A percentile compares a stretch with the other conserved stretches of the same genome.
Evolutionary conservation across 2,329 filamentous ascomycete species (phyloP).

Genomic region (Volutella citrinella): DNA sequence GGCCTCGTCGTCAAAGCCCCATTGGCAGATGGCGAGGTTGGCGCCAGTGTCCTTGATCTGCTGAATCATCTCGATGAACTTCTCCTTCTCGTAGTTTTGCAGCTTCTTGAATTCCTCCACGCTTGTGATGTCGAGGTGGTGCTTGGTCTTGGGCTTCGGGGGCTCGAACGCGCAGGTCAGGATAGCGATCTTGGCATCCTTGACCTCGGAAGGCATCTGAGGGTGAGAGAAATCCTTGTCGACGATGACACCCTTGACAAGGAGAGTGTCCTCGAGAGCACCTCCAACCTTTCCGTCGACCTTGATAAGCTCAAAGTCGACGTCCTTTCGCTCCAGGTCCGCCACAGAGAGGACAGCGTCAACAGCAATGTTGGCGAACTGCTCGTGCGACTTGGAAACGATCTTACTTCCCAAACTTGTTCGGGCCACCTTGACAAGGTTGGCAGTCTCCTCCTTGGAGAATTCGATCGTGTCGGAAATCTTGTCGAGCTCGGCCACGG

Average conservation of each 20-base stretch:
- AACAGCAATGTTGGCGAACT: constrained; percentile 95
- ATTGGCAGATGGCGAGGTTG: constrained; percentile 97
- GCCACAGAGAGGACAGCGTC: constrained; percentile 96
- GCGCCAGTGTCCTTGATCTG: constrained; percentile 97
- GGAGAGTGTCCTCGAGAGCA: constrained; percentile 83
- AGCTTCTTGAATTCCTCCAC: constrained; percentile 99
- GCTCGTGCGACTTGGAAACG: constrained; percentile 96
- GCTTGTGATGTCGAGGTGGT: constrained; percentile 95
- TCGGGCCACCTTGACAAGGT: constrained; percentile 90
- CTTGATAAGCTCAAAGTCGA: constrained; percentile 99
- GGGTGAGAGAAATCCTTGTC: constrained; percentile 99
- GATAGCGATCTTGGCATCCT: constrained; percentile 95
- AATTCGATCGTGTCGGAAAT: constrained; percentile 93
- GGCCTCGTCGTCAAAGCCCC: constrained; percentile 98
- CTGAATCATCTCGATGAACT: constrained; percentile 98
- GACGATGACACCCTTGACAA: constrained; percentile 97
- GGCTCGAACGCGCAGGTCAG: constrained; percentile 97
- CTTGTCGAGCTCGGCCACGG: constrained; percentile 84
- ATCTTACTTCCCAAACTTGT: constrained; percentile 98
- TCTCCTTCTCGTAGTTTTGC: constrained; percentile 91
- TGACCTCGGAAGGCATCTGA: constrained; percentile 95
- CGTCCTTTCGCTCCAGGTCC: constrained; percentile 92
- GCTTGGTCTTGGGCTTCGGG: constrained; percentile 99
- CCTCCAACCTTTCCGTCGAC: constrained; percentile 98
- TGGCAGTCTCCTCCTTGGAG: constrained; percentile 72